phyloP scores from a whole-genome alignment of 768 basidiomycete species.

The Artomyces pyxidatus region DNA sequence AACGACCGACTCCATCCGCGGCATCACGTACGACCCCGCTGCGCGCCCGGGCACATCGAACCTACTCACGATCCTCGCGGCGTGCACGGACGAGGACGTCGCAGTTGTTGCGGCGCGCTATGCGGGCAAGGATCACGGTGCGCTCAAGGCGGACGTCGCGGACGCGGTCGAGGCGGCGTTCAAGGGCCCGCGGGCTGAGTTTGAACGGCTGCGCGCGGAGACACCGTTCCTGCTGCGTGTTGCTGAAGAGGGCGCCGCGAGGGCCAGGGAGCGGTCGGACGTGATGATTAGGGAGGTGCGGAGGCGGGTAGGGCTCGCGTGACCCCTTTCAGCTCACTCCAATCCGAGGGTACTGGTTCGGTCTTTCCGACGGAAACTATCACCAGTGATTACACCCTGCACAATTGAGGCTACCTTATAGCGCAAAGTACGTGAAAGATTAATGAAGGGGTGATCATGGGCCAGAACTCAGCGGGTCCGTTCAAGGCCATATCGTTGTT shows the following conservation, averaged over 20 bases:
- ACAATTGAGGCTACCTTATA: no score
- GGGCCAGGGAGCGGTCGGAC: constrained; percentile 53
- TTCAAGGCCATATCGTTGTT: no score
- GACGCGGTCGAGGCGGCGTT: constrained; percentile 66
- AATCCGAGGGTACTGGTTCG: no score
- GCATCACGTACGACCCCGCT: constrained; percentile 75
- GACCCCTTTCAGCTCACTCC: constrained; percentile 2
- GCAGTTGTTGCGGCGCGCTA: constrained; percentile 42
- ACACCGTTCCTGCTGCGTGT: constrained; percentile 52
- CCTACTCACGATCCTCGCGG: constrained; percentile 69
- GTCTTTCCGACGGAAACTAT: no score
- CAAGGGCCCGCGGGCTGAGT: constrained; percentile 61
- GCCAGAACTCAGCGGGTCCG: no score
- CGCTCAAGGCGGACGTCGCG: constrained; percentile 66
- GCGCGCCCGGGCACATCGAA: constrained; percentile 81
- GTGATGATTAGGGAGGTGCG: constrained; percentile 64
- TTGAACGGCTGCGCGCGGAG: constrained; percentile 54
- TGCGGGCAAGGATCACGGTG: constrained; percentile 47
- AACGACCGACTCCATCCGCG: constrained; percentile 74
- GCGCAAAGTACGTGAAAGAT: no score
- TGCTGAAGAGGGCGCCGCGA: constrained; percentile 52
- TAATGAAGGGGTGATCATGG: no score
- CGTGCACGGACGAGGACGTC: constrained; percentile 49
- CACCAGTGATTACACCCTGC: no score
- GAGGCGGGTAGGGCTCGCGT: constrained; percentile 48